These are phyloP conservation scores for Porcisia hertigi DNA, from an alignment of 208 protist species.

Conservation along the genomic window DNA sequence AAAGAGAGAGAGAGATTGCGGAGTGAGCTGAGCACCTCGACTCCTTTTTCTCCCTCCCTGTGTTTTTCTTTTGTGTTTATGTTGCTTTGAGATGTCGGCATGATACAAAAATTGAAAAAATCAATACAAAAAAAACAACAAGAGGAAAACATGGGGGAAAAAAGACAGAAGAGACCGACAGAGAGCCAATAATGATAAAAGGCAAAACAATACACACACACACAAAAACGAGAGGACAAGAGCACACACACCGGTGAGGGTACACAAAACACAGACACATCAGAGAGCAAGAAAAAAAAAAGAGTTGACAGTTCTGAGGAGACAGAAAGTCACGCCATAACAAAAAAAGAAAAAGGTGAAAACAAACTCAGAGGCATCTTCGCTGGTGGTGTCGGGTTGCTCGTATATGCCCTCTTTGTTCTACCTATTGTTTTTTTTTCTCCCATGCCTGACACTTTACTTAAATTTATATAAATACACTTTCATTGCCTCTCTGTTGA, in stretches of 20 bases:
- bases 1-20: background rate
- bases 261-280: slow-evolving; percentile 1
- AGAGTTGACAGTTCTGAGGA: background rate
- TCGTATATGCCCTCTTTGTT: too few species aligned
- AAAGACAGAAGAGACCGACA: slow-evolving; percentile 1
- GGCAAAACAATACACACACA: background rate
- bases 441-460: too few species aligned
- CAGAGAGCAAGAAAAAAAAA: background rate
- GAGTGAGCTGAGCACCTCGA: background rate
- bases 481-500: too few species aligned
- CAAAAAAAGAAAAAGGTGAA: slow-evolving; percentile 3
- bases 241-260: background rate
- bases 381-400: too few species aligned
- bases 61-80: slow-evolving; percentile 12
- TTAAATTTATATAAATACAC: too few species aligned
- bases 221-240: background rate
- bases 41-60: too few species aligned
- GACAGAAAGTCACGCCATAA: background rate
- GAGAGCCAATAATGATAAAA: slow-evolving; percentile 3
- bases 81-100: slow-evolving; percentile 9
- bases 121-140: too few species aligned
- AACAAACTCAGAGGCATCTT: background rate
- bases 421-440: too few species aligned
- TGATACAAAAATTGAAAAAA: background rate
- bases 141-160: background rate